These are phyloP conservation scores for Chlamydomonas schloesseri DNA, from an alignment of 139 green algal genomes.

Conservation along the genomic window DNA sequence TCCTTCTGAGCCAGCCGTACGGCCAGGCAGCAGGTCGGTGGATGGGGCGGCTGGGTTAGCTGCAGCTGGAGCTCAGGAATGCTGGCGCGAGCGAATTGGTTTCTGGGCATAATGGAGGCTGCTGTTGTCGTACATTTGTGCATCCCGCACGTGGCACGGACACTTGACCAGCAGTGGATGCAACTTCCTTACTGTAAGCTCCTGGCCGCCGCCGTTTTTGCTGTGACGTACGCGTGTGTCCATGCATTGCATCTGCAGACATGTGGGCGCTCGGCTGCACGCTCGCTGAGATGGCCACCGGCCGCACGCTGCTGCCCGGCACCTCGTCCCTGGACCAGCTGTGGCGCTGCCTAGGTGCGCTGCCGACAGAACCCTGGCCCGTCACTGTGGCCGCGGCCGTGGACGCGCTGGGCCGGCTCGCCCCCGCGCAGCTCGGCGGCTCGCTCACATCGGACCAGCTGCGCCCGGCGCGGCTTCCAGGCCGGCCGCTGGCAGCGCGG, in stretches of 20 bases:
- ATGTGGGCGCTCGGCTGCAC: slow-evolving; percentile 69
- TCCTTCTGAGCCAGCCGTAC: slow-evolving; percentile 5
- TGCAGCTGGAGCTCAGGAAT: too few relatives aligned
- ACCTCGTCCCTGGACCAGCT: slow-evolving; percentile 78
- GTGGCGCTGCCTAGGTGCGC: slow-evolving; percentile 70
- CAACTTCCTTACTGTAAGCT: too few relatives aligned
- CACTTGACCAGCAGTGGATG: too few relatives aligned
- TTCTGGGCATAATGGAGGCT: too few relatives aligned
- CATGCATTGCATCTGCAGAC: too few relatives aligned
- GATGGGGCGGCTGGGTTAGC: background rate
- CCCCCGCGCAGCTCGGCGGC: background rate
- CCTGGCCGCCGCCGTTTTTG: too few relatives aligned
- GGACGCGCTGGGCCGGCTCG: background rate
- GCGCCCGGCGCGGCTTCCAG: background rate
- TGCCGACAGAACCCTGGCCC: slow-evolving; percentile 58
- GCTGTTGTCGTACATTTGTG: too few relatives aligned
- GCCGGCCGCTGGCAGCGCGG: background rate
- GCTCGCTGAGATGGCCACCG: slow-evolving; percentile 77
- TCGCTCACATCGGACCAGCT: background rate
- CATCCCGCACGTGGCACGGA: too few relatives aligned
- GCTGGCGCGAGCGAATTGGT: too few relatives aligned
- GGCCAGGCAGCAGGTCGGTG: background rate
- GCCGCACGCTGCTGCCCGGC: slow-evolving; percentile 80
- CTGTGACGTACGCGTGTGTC: too few relatives aligned
- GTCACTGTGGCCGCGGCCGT: slow-evolving; percentile 45